Evolutionary conservation across 345 rosid species (phyloP), one percentile per base, ranked within the genome.

Genomic region (Cardiospermum halicacabum): DNA sequence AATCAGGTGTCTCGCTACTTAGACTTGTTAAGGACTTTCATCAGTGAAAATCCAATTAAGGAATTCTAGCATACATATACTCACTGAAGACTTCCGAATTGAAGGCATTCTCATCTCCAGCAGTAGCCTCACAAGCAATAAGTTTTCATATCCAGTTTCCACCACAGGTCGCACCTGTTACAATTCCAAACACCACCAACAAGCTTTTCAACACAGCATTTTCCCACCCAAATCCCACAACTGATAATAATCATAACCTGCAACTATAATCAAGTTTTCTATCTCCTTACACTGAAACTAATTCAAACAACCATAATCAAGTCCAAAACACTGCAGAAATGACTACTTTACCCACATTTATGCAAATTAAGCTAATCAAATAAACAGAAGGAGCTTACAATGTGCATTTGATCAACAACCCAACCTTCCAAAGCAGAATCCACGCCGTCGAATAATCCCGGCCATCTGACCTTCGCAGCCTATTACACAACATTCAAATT

Each of bases 381-480:
- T 4, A 50, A 25, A 47, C 22, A 8, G 16, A 8, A 53, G 30
- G 28, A 47, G 64, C 81, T 76, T 82, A 92, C 96, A 0, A 30
- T 77, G 80, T 81, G 74, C 97, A 93, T 90, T 77, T 93, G 96
- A 53, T 86, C 92, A 15, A 85, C 85, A 67, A 93, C 80, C 98
- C 98, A 93, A 48, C 78, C 87, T 83, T 85, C 94, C 68, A 74
- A 30, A 49, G 68, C 42, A 8, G 90, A 82, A 49, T 80, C 92
- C 68, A 84, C 97, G 22, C 75, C 90, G 8, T 74, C 66, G 60
- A 89, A 88, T 56, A 89, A 75, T 67, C 65, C 72, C 27, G 92
- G 90, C 97, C 98, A 89, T 75, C 98, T 83, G 72, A 76, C 77
- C 80, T 75, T 88, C 11, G 97, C 94, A 58, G 98, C 94, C 97